Base-by-base conservation (phyloP, 23 red algal genomes). In the Cyanidiococcus yangmingshanensis region DNA sequence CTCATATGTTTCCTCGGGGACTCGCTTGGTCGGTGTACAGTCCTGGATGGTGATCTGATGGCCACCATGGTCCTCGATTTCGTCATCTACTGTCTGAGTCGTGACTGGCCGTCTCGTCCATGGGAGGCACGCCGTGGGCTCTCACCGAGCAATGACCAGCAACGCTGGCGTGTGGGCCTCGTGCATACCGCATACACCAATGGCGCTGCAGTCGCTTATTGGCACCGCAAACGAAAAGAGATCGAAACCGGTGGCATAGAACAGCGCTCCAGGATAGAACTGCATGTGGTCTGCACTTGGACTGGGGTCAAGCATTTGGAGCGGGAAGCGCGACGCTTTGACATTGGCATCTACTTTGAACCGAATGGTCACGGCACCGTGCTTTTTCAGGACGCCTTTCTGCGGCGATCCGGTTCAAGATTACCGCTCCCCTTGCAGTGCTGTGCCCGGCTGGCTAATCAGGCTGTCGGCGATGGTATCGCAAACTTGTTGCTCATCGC, bases 351-450 rank as follows among this genome's bases (percentile, higher is more conserved):
- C 34, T 98, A 91, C 80, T 98, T 88, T 88, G 94, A 98, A 67
- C 88, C 94, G 45, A 98, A 98, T 76, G 94, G 94, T 1, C 94
- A 98, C 76, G 94, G 94, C 31, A 98, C 94, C 0, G 86, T 98
- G 18, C 76, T 98, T 33, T 98, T 89, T 59, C 59, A 59, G 27
- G 80, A 91, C 1, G 37, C 59, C 0, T 39, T 86, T 27, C 38
- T 84, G 16, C 30, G 45, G 39, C 68, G 29, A 32, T 17, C 38
- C 31, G 18, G 3, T 1, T 29, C 41, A 32, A 59, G 50, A n/a
- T 37, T 38, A 16, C 54, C 88, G 16, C 50, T 54, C 24, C 40
- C 76, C 2, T 76, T 95, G 41, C 59, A 82, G 40, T 68, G 68
- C 1, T 50, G 89, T 24, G 79, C 82, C 36, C 38, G 59, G n/a